phyloP scores from a whole-genome alignment of 305 asterid species.

The Fraxinus dipetala region DNA sequence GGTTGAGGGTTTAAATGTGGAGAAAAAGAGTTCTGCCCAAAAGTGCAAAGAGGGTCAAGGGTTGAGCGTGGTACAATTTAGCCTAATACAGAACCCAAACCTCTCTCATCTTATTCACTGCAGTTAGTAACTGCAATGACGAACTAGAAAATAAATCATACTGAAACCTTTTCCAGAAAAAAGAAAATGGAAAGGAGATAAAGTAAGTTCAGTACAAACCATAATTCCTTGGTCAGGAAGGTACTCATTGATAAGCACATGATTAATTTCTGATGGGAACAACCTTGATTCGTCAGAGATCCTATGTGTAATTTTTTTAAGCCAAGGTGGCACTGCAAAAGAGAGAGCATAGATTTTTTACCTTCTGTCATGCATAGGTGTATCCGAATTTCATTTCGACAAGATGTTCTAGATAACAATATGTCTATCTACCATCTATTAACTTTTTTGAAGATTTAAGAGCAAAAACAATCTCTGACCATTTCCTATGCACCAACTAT shows the following conservation, averaged over 20 bases:
- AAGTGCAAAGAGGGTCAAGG: background rate
- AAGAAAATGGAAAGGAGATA: background rate
- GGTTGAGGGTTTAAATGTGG: background rate
- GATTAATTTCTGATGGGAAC: constrained; percentile 80
- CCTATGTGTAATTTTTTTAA: constrained; percentile 52
- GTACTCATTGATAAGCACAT: constrained; percentile 89
- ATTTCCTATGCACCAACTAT: background rate
- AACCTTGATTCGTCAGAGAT: constrained; percentile 51
- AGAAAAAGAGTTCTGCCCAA: background rate
- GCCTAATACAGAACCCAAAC: background rate
- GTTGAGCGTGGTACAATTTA: background rate
- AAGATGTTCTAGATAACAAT: constrained; percentile 5
- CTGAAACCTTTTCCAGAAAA: background rate
- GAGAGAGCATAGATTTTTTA: constrained; percentile 4
- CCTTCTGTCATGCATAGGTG: background rate
- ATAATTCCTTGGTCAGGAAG: constrained; percentile 84
- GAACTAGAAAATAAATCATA: background rate
- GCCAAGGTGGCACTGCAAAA: constrained; percentile 88
- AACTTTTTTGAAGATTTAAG: background rate
- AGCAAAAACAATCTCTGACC: background rate
- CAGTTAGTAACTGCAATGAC: constrained; percentile 7
- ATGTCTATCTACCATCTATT: background rate
- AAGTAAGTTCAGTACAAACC: constrained; percentile 41
- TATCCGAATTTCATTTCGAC: background rate
- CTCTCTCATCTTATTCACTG: constrained; percentile 5